These are phyloP conservation scores for Mesembryanthemum crystallinum DNA, from an alignment of 148 eudicot genomes.

Conservation along the genomic window DNA sequence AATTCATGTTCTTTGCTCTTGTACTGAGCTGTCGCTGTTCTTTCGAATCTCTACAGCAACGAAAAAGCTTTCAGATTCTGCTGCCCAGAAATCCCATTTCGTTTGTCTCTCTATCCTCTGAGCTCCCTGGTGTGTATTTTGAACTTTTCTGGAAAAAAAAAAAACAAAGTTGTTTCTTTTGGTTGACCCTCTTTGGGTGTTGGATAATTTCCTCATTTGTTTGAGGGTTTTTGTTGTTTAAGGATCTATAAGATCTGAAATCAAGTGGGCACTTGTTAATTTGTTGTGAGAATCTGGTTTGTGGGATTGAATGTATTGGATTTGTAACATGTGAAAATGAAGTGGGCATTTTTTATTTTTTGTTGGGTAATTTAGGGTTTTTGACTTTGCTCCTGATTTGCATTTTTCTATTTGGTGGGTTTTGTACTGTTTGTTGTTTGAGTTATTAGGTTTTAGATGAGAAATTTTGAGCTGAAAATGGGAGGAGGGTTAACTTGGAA, in stretches of 20 bases:
- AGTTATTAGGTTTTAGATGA: slow-evolving; percentile 27
- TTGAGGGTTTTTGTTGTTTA: not conserved
- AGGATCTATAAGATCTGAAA: slow-evolving; percentile 25
- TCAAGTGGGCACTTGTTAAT: slow-evolving; percentile 17
- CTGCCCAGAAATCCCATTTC: not conserved
- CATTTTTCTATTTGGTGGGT: not conserved
- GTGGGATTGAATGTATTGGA: slow-evolving; percentile 4
- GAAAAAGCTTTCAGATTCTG: slow-evolving; percentile 5
- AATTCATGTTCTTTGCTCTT: not conserved
- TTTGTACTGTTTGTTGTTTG: slow-evolving; percentile 8
- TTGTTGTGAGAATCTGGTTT: not conserved
- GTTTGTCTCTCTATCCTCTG: not conserved
- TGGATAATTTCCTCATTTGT: not conserved
- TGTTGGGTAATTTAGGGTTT: slow-evolving; percentile 29
- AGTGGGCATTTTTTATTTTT: slow-evolving; percentile 13
- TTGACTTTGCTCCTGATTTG: slow-evolving; percentile 3
- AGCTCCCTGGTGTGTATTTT: slow-evolving; percentile 19
- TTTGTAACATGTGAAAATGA: slow-evolving; percentile 10
- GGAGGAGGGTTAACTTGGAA: slow-evolving; percentile 45
- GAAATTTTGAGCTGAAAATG: slow-evolving; percentile 39
- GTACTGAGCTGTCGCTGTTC: slow-evolving; percentile 9
- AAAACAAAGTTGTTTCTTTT: slow-evolving; percentile 16
- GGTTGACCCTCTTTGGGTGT: slow-evolving; percentile 18
- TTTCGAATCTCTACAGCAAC: slow-evolving; percentile 5
- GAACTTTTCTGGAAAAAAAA: no score